phyloP scores from a whole-genome alignment of 2,329 filamentous ascomycete genomes.

The Fusarium sp. region DNA sequence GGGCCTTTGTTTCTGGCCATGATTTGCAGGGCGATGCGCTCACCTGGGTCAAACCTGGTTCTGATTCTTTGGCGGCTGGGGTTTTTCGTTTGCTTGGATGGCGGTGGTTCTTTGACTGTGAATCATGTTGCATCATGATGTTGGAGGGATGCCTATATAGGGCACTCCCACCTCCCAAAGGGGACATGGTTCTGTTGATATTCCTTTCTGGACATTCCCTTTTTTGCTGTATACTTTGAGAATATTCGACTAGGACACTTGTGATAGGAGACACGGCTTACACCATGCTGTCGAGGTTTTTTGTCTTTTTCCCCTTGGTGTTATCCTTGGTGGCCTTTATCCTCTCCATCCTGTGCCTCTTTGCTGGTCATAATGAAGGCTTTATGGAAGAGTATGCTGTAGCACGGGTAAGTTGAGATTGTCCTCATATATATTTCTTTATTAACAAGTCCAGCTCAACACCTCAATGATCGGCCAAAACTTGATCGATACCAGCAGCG shows the following conservation, averaged over 20 bases:
- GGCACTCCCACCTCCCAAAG: constrained; percentile 10
- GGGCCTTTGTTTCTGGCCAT: constrained; percentile 34
- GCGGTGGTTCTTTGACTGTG: constrained; percentile 6
- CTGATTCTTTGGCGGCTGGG: constrained; percentile 19
- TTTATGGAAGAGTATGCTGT: constrained; percentile 59
- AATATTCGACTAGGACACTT: not conserved
- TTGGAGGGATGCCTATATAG: constrained; percentile 26
- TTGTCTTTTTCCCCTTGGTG: constrained; percentile 52
- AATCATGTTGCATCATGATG: constrained; percentile 37
- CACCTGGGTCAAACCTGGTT: constrained; percentile 23
- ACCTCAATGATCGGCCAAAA: constrained; percentile 54
- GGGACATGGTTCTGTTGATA: not conserved
- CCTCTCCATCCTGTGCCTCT: constrained; percentile 54
- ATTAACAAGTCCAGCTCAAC: constrained; percentile 48
- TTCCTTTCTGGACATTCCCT: constrained; percentile 10
- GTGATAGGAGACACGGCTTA: constrained; percentile 5
- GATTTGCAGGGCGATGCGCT: constrained; percentile 41
- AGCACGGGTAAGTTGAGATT: constrained; percentile 48
- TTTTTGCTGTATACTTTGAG: constrained; percentile 14
- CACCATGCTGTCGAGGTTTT: constrained; percentile 44
- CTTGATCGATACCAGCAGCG: constrained; percentile 40
- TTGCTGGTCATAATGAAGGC: constrained; percentile 54
- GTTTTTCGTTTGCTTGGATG: not conserved
- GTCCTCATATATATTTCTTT: no score
- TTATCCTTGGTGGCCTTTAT: constrained; percentile 54